These are phyloP conservation scores for Helichrysum umbraculigerum DNA, from an alignment of 129 eudicot genomes.

Conservation along the genomic window DNA sequence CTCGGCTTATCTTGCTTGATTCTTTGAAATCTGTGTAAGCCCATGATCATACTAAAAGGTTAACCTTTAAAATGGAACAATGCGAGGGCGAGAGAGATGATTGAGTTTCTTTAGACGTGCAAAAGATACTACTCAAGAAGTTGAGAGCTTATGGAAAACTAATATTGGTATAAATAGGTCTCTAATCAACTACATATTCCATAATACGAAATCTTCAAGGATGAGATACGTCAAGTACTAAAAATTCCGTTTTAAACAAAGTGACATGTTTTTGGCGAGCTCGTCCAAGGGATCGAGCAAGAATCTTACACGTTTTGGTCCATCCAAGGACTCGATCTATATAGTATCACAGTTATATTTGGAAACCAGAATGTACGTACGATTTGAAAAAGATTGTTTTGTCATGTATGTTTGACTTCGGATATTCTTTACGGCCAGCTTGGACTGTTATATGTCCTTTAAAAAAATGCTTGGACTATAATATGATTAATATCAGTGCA, in stretches of 20 bases:
- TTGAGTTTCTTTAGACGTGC: background rate
- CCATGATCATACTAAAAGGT: slow-evolving; percentile 4
- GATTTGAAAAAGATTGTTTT: too few relatives aligned
- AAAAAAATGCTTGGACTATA: too few relatives aligned
- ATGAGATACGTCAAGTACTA: background rate
- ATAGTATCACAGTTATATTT: background rate
- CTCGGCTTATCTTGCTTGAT: background rate
- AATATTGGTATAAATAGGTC: slow-evolving; percentile 26
- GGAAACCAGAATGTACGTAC: background rate
- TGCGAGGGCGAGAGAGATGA: background rate
- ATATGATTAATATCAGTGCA: too few relatives aligned
- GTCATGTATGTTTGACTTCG: background rate
- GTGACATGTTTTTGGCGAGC: background rate
- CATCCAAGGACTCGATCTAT: background rate
- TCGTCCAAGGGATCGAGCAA: slow-evolving; percentile 2
- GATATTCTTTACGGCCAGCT: too few relatives aligned
- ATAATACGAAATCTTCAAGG: background rate
- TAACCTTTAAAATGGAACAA: background rate
- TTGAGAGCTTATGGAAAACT: background rate
- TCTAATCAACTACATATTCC: background rate
- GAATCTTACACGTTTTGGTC: slow-evolving; percentile 9
- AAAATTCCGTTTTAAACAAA: background rate
- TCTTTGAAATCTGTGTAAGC: background rate
- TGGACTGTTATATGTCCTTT: background rate
- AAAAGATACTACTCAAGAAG: background rate